Base-by-base conservation (phyloP, 1,284 basidiomycete genomes). In the Flammula alnicola region DNA sequence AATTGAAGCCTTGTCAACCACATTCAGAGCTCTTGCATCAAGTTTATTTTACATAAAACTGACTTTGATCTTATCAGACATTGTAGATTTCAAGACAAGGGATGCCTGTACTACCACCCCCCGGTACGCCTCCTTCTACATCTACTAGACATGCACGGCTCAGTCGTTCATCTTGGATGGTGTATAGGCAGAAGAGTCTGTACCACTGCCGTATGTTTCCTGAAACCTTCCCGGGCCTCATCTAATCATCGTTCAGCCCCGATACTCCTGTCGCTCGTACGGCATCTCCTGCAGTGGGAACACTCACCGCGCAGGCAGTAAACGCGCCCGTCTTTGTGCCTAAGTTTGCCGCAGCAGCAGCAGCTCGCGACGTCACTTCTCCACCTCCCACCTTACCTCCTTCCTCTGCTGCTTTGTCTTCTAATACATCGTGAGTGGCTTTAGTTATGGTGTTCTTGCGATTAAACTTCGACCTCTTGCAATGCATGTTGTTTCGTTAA, bases 311-410 rank as follows among this genome's bases (percentile, higher is more conserved):
- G 38, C 68, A 74, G 32, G 75, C 85, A 9, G 77, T 87, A 51
- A 84, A 91, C 62, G 92, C 92, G 0, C 91, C 92, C 30, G 85
- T 93, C 33, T 95, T 95, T 57, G 84, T 95, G 17, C 92, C 92
- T 27, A 93, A 91, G 67, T 71, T 77, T 17, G 45, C 55, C 10
- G 48, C 51, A 29, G 52, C 52, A 4, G 44, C 40, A 2, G 40
- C 47, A 25, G 52, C 51, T 17, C 63, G 49, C 37, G 43, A 52
- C 19, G 49, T 42, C n/a, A 43, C 56, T 32, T 47, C 63, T 43
- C 61, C 68, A 14, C 47, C 58, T n/a, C 58, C 63, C 4, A n/a
- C n/a, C n/a, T n/a, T n/a, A n/a, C n/a, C n/a, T n/a, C n/a, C n/a
- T n/a, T n/a, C n/a, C n/a, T n/a, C n/a, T n/a, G n/a, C n/a, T n/a